These are phyloP conservation scores for Hydnum rufescens DNA, from an alignment of 768 basidiomycete genomes.

Conservation along the genomic window DNA sequence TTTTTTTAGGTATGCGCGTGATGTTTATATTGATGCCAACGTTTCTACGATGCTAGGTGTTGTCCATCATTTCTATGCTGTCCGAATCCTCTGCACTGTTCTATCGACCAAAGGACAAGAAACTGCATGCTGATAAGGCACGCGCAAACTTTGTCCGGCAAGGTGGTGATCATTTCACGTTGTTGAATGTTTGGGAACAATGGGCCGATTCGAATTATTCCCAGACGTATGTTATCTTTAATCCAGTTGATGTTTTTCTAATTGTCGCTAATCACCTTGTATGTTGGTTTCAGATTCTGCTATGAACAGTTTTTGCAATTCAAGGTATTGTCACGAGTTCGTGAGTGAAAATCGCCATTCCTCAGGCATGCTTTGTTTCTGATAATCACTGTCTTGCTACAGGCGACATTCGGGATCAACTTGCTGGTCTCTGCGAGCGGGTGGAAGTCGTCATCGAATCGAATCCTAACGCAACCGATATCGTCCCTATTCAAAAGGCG, in stretches of 20 bases:
- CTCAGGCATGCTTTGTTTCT: background rate
- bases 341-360: constrained; percentile 30
- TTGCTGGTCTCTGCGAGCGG: constrained; percentile 87
- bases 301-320: constrained; percentile 91
- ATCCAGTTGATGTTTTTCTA: background rate
- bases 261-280: background rate
- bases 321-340: constrained; percentile 83
- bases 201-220: constrained; percentile 98
- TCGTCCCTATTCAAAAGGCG: constrained; percentile 86
- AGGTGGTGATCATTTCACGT: constrained; percentile 94
- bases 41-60: constrained; percentile 30
- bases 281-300: constrained; percentile 44
- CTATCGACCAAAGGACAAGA: constrained; percentile 97
- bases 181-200: constrained; percentile 96
- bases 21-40: background rate
- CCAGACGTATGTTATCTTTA: constrained; percentile 37
- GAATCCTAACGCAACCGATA: constrained; percentile 85
- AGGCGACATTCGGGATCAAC: constrained; percentile 28
- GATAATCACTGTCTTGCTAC: background rate
- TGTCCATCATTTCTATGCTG: constrained; percentile 95
- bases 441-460: constrained; percentile 80
- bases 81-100: constrained; percentile 89
- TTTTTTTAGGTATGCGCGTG: background rate
- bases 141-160: constrained; percentile 90
- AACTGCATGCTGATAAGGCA: constrained; percentile 91